Base-by-base conservation (phyloP, 306 rosid species). In the Lupinus albus region DNA sequence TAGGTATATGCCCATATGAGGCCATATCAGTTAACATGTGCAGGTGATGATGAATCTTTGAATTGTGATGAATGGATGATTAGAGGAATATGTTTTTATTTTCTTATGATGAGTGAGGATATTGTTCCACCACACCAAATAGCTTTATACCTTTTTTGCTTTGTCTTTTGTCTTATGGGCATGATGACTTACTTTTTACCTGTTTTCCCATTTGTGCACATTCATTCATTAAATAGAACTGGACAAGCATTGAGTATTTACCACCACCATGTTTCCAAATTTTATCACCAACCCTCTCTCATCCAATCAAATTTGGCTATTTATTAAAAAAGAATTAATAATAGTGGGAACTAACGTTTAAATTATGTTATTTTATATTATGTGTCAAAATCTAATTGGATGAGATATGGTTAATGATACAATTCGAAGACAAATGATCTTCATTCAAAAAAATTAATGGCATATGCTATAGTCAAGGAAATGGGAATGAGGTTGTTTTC, bases 71-170 rank as follows among this genome's bases (percentile, higher is more conserved):
- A 33, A 1, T 6, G 8, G 33, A 28, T 28, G n/a, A 25, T 25
- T 49, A 65, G 63, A 64, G 76, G 70, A 79, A 54, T 75, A 32
- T 78, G 62, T 66, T 41, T 65, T 65, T 60, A 77, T 36, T 51
- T 25, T 13, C 45, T 10, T 49, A 73, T 56, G 73, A 72, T 33
- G 73, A 72, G 10, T 50, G 21, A 64, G 57, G 81, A 38, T 48
- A 47, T 70, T 54, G 67, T 18, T 58, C 6, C 44, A 60, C 6
- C 35, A 60, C 18, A 41, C 57, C 70, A 42, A 52, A 51, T 54
- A 42, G 54, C 61, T 45, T 47, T 70, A 14, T 12, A n/a, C 17
- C 3, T 61, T 25, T 64, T 47, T 18, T 8, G 62, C 55, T 67
- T 32, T 44, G 11, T 74, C 8, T 49, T 25, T 49, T 72, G 68